Conservation (phyloP, 176 grass and related monocot species). For the Pontederia crassipes region DNA sequence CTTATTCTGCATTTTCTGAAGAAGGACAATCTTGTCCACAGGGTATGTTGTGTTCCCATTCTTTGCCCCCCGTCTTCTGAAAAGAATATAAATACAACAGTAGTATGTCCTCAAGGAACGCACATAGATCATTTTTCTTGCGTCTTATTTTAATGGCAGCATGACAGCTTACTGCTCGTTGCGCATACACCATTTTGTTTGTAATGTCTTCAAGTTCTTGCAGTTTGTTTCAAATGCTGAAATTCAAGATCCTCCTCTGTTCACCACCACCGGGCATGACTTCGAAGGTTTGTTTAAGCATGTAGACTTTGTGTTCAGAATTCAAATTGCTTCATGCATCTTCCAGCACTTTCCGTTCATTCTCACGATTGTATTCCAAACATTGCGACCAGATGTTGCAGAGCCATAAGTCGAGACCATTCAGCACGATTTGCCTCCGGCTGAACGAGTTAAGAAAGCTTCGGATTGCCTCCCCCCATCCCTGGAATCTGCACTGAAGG, state of each 20-base stretch:
- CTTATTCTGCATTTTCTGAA: conserved; percentile 46
- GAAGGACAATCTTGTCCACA: conserved; percentile 69
- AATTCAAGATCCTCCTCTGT: conserved; percentile 70
- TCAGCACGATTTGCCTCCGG: conserved; percentile 32
- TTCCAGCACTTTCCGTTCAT: background rate
- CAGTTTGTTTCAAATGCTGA: conserved; percentile 68
- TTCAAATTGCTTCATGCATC: background rate
- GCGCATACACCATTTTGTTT: background rate
- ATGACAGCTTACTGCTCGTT: too few relatives aligned
- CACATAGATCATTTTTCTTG: background rate
- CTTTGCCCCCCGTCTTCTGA: too few relatives aligned
- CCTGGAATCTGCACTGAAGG: conserved; percentile 17
- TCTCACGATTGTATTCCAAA: too few relatives aligned
- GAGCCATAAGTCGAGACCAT: conserved; percentile 47
- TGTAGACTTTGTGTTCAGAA: background rate
- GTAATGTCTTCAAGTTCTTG: background rate
- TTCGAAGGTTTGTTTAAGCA: conserved; percentile 31
- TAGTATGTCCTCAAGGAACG: background rate
- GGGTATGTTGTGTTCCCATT: conserved; percentile 22
- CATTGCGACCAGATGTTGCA: conserved; percentile 24
- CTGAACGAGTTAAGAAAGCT: conserved; percentile 38
- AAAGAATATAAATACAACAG: background rate
- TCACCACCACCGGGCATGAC: conserved; percentile 34
- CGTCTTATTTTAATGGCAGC: too few relatives aligned
- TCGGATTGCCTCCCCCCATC: conserved; percentile 34